Evolutionary conservation across 108 stramenopile genomes (phyloP).

Genomic region (Cyclotella baltica): DNA sequence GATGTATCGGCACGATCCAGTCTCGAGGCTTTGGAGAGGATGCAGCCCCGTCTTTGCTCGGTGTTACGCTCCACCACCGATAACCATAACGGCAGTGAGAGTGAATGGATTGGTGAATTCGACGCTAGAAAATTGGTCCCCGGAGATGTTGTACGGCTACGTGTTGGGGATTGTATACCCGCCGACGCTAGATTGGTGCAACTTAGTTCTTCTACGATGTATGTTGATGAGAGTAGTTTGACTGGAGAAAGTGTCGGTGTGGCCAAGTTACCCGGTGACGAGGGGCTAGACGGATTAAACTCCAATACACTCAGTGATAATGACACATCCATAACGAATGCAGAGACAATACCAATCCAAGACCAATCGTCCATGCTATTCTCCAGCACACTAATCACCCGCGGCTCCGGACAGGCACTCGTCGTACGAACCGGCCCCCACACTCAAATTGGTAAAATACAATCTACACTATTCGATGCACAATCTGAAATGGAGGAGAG

Average conservation of each 20-base stretch:
- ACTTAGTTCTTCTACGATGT: conserved; percentile 57
- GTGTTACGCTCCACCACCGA: conserved; percentile 63
- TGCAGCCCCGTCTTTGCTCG: conserved; percentile 86
- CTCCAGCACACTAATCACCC: conserved; percentile 89
- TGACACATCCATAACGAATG: neutral
- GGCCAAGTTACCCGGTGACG: conserved; percentile 61
- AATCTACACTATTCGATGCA: conserved; percentile 74
- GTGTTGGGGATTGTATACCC: conserved; percentile 93
- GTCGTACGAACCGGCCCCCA: conserved; percentile 87
- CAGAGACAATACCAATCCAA: conserved; percentile 54
- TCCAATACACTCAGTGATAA: neutral
- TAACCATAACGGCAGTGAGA: neutral
- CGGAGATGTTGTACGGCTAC: conserved; percentile 90
- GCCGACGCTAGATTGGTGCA: conserved; percentile 86
- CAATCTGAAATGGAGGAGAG: conserved; percentile 57
- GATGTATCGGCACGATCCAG: conserved; percentile 78
- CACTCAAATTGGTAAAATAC: conserved; percentile 96
- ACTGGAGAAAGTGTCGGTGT: conserved; percentile 86
- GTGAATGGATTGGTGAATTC: conserved; percentile 34
- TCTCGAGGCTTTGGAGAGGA: conserved; percentile 89
- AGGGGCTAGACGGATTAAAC: conserved; percentile 31
- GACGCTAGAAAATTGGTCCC: conserved; percentile 85
- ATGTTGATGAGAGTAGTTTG: conserved; percentile 78
- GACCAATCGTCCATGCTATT: conserved; percentile 88
- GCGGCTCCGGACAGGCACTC: conserved; percentile 86